These are phyloP conservation scores for Globisporangium takayamanum DNA, from an alignment of 352 stramenopile genomes.

Conservation along the genomic window DNA sequence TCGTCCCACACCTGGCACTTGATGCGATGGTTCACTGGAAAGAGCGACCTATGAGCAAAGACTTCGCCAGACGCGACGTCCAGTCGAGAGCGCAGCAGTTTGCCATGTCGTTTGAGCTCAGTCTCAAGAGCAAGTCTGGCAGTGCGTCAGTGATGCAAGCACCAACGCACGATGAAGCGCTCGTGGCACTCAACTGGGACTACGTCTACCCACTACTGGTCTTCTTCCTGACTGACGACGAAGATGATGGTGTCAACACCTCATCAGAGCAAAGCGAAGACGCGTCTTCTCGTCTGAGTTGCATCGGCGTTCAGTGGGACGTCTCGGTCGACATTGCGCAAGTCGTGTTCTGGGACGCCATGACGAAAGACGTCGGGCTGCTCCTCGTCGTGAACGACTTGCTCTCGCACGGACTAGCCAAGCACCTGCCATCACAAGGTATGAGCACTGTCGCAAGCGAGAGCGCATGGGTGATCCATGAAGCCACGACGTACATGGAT, in stretches of 20 bases:
- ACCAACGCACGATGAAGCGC: constrained; percentile 32
- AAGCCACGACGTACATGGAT: constrained; percentile 58
- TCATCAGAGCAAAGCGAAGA: neutral
- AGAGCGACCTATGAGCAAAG: neutral
- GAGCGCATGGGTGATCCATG: constrained; percentile 34
- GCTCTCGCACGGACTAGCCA: constrained; percentile 41
- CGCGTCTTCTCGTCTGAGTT: constrained; percentile 13
- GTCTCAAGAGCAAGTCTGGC: constrained; percentile 22
- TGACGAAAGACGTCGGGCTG: constrained; percentile 44
- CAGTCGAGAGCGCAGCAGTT: constrained; percentile 15
- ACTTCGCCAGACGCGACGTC: neutral
- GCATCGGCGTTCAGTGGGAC: constrained; percentile 59
- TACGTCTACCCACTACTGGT: constrained; percentile 60
- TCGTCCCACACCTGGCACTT: constrained; percentile 19
- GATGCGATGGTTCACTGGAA: constrained; percentile 28
- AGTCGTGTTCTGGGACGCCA: constrained; percentile 59
- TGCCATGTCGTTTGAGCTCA: constrained; percentile 46
- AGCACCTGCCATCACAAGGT: neutral
- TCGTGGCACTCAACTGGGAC: constrained; percentile 64
- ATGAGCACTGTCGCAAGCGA: neutral
- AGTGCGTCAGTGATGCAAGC: constrained; percentile 21
- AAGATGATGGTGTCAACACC: constrained; percentile 9
- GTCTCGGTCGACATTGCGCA: constrained; percentile 50
- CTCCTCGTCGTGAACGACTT: constrained; percentile 47
- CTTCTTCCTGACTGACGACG: constrained; percentile 36